Evolutionary conservation across 2,329 filamentous ascomycete genomes (phyloP).

Genomic region (Sclerotiophoma versabilis): DNA sequence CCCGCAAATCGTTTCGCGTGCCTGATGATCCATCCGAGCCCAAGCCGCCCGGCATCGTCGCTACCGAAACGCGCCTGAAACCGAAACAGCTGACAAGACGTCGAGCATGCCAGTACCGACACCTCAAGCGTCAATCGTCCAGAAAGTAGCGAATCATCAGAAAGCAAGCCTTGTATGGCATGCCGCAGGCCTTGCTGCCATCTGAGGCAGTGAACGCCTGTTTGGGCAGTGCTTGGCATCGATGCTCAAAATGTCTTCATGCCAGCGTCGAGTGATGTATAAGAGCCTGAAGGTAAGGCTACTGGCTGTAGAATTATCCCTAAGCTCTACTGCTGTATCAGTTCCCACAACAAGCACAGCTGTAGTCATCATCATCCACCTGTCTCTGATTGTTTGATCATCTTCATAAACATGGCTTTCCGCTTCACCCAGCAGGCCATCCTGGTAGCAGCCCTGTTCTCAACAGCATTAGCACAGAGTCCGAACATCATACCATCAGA

Average conservation of each 20-base stretch:
- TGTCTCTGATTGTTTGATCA: slow-evolving; percentile 13
- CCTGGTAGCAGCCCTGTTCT: slow-evolving; percentile 7
- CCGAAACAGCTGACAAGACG: slow-evolving; percentile 31
- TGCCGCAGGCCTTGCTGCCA: slow-evolving; percentile 2
- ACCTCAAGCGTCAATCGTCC: slow-evolving; percentile 28
- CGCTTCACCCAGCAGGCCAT: slow-evolving; percentile 11
- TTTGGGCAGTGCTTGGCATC: slow-evolving; percentile 27
- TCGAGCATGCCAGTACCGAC: slow-evolving; percentile 14
- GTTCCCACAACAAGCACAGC: not conserved
- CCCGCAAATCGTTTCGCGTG: not conserved
- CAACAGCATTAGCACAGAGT: slow-evolving; percentile 18
- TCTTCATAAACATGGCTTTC: slow-evolving; percentile 19
- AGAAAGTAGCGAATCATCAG: slow-evolving; percentile 10
- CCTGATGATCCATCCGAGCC: not conserved
- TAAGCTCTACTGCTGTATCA: not conserved
- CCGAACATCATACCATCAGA: slow-evolving; percentile 25
- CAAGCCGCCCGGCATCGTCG: slow-evolving; percentile 24
- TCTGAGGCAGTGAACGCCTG: slow-evolving; percentile 14
- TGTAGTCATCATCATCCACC: not conserved
- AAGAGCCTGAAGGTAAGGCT: slow-evolving; percentile 16
- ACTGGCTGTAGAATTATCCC: not conserved
- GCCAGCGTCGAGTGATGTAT: slow-evolving; percentile 13
- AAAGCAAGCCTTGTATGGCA: slow-evolving; percentile 16
- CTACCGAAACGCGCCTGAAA: slow-evolving; percentile 35
- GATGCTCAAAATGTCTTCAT: not conserved